These are phyloP conservation scores for Daldinia decipiens DNA, from an alignment of 495 filamentous ascomycete genomes.

Conservation along the genomic window DNA sequence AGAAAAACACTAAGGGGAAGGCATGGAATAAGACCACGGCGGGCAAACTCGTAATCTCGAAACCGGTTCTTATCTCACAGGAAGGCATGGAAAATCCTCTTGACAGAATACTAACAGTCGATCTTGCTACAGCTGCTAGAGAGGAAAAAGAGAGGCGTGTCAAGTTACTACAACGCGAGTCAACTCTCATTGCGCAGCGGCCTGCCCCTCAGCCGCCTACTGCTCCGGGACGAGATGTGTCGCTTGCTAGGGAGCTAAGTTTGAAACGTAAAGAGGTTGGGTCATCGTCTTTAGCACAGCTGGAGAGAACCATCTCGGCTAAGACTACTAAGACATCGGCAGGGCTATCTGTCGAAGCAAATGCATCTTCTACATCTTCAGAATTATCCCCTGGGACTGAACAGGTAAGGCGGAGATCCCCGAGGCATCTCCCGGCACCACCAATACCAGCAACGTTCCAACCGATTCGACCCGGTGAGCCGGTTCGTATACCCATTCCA, in stretches of 20 bases:
- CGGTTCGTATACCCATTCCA: slow-evolving; percentile 46
- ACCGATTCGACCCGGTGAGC: slow-evolving; percentile 43
- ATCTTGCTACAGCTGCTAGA: slow-evolving; percentile 57
- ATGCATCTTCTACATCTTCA: slow-evolving; percentile 51
- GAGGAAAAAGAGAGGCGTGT: slow-evolving; percentile 60
- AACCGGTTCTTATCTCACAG: slow-evolving; percentile 57
- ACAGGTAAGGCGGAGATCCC: slow-evolving; percentile 55
- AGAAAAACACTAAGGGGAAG: slow-evolving; percentile 48
- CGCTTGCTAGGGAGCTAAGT: slow-evolving; percentile 50
- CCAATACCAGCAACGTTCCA: slow-evolving; percentile 39
- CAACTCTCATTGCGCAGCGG: slow-evolving; percentile 49
- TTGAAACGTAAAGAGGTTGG: slow-evolving; percentile 57
- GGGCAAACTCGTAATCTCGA: slow-evolving; percentile 58
- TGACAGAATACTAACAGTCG: slow-evolving; percentile 58
- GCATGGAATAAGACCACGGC: slow-evolving; percentile 42
- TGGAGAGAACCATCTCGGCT: slow-evolving; percentile 39
- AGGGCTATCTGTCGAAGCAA: slow-evolving; percentile 45
- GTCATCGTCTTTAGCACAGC: slow-evolving; percentile 24
- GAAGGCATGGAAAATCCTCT: slow-evolving; percentile 52
- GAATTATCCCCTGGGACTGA: slow-evolving; percentile 59
- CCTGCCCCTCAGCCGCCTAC: slow-evolving; percentile 52
- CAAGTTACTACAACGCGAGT: slow-evolving; percentile 46
- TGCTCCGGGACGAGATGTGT: slow-evolving; percentile 39
- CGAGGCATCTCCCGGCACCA: slow-evolving; percentile 43
- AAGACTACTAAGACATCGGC: slow-evolving; percentile 38